Evolutionary conservation across 495 filamentous ascomycete species (phyloP), one percentile per base, ranked within the genome.

Genomic region (Hamigera avellanea): DNA sequence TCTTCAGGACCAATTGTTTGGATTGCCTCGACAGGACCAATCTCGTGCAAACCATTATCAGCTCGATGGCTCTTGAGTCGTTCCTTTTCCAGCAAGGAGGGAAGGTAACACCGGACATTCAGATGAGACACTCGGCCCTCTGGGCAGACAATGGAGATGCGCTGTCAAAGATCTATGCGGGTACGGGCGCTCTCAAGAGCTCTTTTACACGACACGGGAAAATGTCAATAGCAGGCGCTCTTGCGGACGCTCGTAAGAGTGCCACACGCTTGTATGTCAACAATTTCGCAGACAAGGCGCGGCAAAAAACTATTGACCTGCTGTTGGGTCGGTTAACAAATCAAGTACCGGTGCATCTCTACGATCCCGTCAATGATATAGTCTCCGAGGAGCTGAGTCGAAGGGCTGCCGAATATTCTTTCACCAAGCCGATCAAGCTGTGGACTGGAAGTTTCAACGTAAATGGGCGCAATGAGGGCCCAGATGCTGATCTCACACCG

Each of bases 121-220:
- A 87, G 76, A 76, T 83, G 54, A 68, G 86, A 23, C 91, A 98
- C 59, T 86, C 85, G 19, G 86, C 72, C 40, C 66, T 98, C 2
- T 98, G 91, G 91, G 91, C 91, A n/a, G 91, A 98, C 54, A 95
- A 95, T 63, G 91, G 91, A 19, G 91, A 98, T 66, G 78, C 86
- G 10, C 61, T 98, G 16, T 94, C 87, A 1, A 83, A 85, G 49
- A 96, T 95, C 14, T 98, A 98, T 56, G 93, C 91, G 7, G 91
- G 91, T 23, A 98, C 91, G 7, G 91, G 93, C 1, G 91, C 91
- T 33, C 63, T 98, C 26, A 95, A 95, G 49, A 86, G 85, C 8
- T 95, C 89, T 0, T 98, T 93, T 46, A 98, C 91, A n/a, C 71
- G 91, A 30, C 78, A 81, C 50, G 91, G 91, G 17, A 98, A 95